Evolutionary conservation across 306 rosid species (phyloP), one percentile per base, ranked within the genome.

Genomic region (Trichosanthes cucumerina): DNA sequence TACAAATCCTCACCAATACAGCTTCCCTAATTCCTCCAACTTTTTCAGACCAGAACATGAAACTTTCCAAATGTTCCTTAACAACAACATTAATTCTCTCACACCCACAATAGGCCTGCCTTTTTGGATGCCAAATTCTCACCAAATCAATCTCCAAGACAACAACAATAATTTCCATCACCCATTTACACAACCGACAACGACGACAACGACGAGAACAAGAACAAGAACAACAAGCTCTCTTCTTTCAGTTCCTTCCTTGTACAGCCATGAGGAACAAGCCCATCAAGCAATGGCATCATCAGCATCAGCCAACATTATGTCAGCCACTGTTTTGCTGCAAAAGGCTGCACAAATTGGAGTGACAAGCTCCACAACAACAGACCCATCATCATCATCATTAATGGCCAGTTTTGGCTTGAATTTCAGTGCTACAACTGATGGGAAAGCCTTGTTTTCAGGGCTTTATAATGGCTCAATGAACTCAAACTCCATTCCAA

Each of bases 41-140:
- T 71, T 88, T 80, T 88, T 89, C 90, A 93, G 86, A 82, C 94
- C 91, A 78, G 13, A 65, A 11, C 64, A 58, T 63, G 44, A 63
- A 63, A 63, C 12, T 63, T 16, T 23, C 47, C 73, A 19, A 10
- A 18, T 65, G 8, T 18, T 65, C 23, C 13, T 65, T 12, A 65
- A 56, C 62, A 56, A 21, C 60, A 56, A 56, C 44, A 14, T 7
- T 8, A 18, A 65, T 10, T 36, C 18, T 19, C 36, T 12, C 44
- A 46, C 85, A 6, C 31, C 77, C 58, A 72, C 86, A 26, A 39
- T 83, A 9, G 88, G 87, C 1, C 80, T 89, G 23, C 80, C 93
- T 6, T 53, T 75, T 49, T 75, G 63, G 63, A 88, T 87, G 84
- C 9, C 73, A 1, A 65, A 38, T 65, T 9, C 73, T 13, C 73